Base-by-base conservation (phyloP, 2,329 filamentous ascomycete species). In the Pyrenochaeta sp. region DNA sequence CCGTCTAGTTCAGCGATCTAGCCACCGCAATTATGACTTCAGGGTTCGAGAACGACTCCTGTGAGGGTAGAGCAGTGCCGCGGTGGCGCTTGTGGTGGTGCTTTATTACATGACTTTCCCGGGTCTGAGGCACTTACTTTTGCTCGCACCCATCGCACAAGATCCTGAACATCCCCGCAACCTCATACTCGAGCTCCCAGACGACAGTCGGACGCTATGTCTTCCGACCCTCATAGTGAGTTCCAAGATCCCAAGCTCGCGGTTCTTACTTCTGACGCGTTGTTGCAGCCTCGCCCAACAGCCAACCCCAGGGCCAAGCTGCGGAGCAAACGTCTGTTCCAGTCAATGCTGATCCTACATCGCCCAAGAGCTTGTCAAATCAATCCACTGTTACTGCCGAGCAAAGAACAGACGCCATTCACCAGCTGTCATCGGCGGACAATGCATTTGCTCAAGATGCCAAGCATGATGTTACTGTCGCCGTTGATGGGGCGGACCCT, bases 61-160 rank as follows among this genome's bases (percentile, higher is more conserved):
- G 39, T 48, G 51, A 54, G 37, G 27, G 56, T 54, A 56, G 58
- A 59, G 54, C 21, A 51, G 41, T 32, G 54, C 37, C 54, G 56
- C 45, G 52, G 62, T 59, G 51, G 57, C 53, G 45, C 60, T 63
- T 48, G 60, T 46, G 57, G 59, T 49, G 53, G 44, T 54, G 60
- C 70, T 72, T 75, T 73, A 75, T 69, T 72, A 74, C 60, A 49
- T 52, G 54, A 56, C 35, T 10, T 40, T 62, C 68, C 70, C 69
- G 54, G 56, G 62, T 55, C 61, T 58, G 51, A 59, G 53, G 52
- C 56, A 51, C 45, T 60, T 57, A 54, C 57, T 56, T 51, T 49
- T 63, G 58, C 57, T 58, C 59, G 54, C 65, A 58, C 36, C 62
- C 53, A 54, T 55, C 51, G 50, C 60, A 61, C 61, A 60, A 64